Base-by-base conservation (phyloP, 2,329 filamentous ascomycete species). In the Endoconidiophora polonica region DNA sequence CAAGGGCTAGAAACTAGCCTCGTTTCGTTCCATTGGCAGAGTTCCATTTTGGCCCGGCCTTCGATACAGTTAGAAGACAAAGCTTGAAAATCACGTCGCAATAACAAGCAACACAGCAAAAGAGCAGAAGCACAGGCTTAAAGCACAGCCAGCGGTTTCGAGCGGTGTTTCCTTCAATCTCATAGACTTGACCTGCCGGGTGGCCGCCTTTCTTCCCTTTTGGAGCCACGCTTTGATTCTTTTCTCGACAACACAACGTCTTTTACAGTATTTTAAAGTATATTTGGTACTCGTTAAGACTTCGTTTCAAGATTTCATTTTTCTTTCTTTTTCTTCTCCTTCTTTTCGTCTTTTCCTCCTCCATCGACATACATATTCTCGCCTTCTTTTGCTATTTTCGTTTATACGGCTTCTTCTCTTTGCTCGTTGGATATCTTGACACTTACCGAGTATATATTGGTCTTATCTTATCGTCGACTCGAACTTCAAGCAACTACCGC, bases 1-100 rank as follows among this genome's bases (percentile, higher is more conserved):
- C 50, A 44, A 52, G 46, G 50, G 46, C 50, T n/a, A 49, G 46
- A 48, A 48, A 52, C 46, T 52, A 52, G 50, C 42, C 46, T 49
- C 48, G 50, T 52, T 52, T 52, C 50, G 50, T 44, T 52, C 45
- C 23, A 44, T 36, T 41, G 26, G 46, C 20, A 44, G 47, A 49
- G 50, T 41, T 44, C 29, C 50, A 48, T 48, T 42, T 52, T 38
- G 29, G 20, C 40, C 20, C 20, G 23, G 24, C 39, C 36, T 18
- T 41, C 39, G 40, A 39, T 37, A 41, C 22, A 45, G 39, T 33
- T 40, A 45, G 26, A 33, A 12, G 12, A 33, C 26, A 33, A 33
- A 33, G 3, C 29, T 33, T 9, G 29, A 33, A 33, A 33, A 33
- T 12, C 29, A 33, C 29, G 29, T 33, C 29, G 7, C 29, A 33